These are phyloP conservation scores for Spizellomyces sp. DNA, from an alignment of 192 early-diverging fungal species.

Conservation along the genomic window DNA sequence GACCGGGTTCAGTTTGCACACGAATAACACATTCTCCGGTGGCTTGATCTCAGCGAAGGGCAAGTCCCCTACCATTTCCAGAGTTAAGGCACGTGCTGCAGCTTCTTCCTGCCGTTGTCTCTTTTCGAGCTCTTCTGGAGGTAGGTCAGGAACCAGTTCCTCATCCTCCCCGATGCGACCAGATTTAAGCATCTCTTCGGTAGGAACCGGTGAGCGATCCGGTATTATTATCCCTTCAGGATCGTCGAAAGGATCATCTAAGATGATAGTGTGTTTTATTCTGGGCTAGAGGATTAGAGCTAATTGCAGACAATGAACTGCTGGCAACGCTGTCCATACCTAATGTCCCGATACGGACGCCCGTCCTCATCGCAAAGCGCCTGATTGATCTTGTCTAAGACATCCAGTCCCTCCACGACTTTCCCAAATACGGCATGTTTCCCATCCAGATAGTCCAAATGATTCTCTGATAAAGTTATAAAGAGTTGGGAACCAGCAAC, in stretches of 20 bases:
- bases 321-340: constrained; percentile 20
- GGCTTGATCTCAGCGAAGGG: constrained; percentile 97
- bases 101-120: constrained; percentile 71
- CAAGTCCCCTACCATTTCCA: constrained; percentile 97
- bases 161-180: constrained; percentile 84
- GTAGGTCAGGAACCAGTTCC: constrained; percentile 49
- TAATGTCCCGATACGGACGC: constrained; percentile 81
- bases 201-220: constrained; percentile 75
- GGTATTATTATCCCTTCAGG: constrained; percentile 69
- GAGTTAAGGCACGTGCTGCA: constrained; percentile 83
- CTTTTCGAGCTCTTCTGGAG: constrained; percentile 68
- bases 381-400: constrained; percentile 76
- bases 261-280: constrained; percentile 87
- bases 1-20: constrained; percentile 90
- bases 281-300: constrained; percentile 7
- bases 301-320: neutral
- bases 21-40: constrained; percentile 95
- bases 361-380: constrained; percentile 69
- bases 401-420: constrained; percentile 88
- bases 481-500: constrained; percentile 83
- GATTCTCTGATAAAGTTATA: constrained; percentile 71
- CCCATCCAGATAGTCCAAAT: constrained; percentile 80
- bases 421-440: constrained; percentile 85
- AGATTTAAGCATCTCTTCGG: constrained; percentile 67
- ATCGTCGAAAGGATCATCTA: constrained; percentile 92